Base-by-base conservation (phyloP, 257 asterid genomes). In the Ajuga chamaepitys region DNA sequence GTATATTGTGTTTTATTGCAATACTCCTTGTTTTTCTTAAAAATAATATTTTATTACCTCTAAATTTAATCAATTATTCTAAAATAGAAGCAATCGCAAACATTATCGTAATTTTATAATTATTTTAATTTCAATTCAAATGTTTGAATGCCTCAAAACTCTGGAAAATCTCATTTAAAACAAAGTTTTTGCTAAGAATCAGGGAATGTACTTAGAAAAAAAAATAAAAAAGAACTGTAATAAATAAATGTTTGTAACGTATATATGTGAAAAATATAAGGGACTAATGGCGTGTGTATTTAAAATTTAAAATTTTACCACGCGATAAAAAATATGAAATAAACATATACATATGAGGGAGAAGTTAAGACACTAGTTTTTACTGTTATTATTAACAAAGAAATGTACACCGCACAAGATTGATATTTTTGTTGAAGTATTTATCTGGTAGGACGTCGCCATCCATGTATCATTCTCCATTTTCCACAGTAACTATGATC, bases 401-500 rank as follows among this genome's bases (percentile, higher is more conserved):
- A n/a, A 48, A 51, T 66, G 18, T 20, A 20, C 50, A 32, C 74
- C 76, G 40, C 76, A 68, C 11, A 60, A 72, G 45, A 22, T 58
- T 73, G 58, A 64, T 59, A 25, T 53, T 40, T 59, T 69, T 41
- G 1, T 13, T 16, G 1, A 13, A 35, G 9, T 38, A 74, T 20
- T 66, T 37, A 77, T 72, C 28, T 41, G 59, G 75, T 71, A 25
- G 47, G 16, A 66, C 53, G 79, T 73, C 79, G 55, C 61, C 30
- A 50, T 73, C 81, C 18, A 56, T 72, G 4, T 50, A 64, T 41
- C 80, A 74, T 64, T 51, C 71, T 67, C 74, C 80, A 76, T 67
- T 70, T 63, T 68, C 69, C 62, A 74, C 78, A 45, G 66, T 58
- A 76, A 40, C 11, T 58, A 37, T 0, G 62, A 22, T 75, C 11